A percentile compares a stretch with the other conserved stretches of the same genome.
Evolutionary conservation across 2,329 filamentous ascomycete genomes (phyloP).

Genomic region (Verticillium nonalfalfae): DNA sequence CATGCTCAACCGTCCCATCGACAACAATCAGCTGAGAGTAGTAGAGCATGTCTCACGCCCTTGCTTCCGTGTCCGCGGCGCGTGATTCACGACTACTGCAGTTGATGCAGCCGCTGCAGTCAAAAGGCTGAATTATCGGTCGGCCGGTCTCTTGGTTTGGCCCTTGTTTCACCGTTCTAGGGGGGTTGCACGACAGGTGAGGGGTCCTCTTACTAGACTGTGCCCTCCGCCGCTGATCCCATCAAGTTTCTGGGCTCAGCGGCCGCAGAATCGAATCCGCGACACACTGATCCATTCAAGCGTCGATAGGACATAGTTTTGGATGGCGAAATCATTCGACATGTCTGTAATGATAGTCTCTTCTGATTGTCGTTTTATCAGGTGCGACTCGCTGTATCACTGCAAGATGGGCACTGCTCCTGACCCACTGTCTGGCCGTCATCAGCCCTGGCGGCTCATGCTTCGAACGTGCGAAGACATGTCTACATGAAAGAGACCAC

Average conservation of each 20-base stretch:
- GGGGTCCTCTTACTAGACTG: constrained; percentile 2
- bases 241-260: neutral
- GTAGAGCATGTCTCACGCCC: neutral
- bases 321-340: no score
- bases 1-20: neutral
- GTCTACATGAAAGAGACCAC: neutral
- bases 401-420: no score
- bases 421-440: no score
- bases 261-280: neutral
- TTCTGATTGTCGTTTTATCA: no score
- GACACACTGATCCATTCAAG: no score
- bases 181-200: constrained; percentile 3
- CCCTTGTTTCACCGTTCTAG: constrained; percentile 11
- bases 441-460: constrained; percentile 1
- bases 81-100: neutral
- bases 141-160: constrained; percentile 4
- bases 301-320: no score
- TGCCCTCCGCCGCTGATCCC: constrained; percentile 4
- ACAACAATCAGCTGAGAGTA: neutral
- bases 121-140: neutral
- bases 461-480: constrained; percentile 2
- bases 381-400: no score
- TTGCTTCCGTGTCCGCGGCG: neutral
- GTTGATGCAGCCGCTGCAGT: neutral
- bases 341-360: no score